Evolutionary conservation across 2,329 filamentous ascomycete genomes (phyloP), one percentile per base, ranked within the genome.

Genomic region (Claviceps digitariae): DNA sequence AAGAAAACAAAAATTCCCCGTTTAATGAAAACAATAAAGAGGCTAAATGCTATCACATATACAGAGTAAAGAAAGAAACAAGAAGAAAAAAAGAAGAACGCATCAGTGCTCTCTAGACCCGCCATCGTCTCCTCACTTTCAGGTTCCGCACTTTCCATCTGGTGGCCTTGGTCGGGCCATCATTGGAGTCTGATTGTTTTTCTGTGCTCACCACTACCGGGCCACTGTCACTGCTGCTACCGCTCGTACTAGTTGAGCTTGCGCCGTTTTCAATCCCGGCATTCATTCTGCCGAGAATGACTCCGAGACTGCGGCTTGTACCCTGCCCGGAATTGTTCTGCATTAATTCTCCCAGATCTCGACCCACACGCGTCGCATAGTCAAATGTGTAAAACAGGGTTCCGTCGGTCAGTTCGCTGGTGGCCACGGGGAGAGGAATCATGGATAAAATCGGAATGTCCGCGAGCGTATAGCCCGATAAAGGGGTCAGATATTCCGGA

Each of bases 401-500:
- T 21, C 66, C 66, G 45, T 67, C 64, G 4, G 61, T 58, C 9
- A 69, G 55, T 55, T 69, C 67, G 49, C 46, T 55, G 1, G 64
- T 57, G 21, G 60, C 54, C 2, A 69, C 57, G 9, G 67, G 67
- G 0, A 69, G 57, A 0, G 65, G 56, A 9, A 69, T 59, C n/a
- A 64, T 57, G 45, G 66, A 65, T 1, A 69, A 54, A 21, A 66
- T 54, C 25, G 63, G 62, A 8, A 64, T 60, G 31, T 65, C 62
- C 40, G 66, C 60, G 34, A 69, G 59, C 2, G 64, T 66, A 47
- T 61, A 63, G 25, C 64, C 62, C 15, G 66, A 63, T 38, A 63
- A 61, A 21, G 60, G 57, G 12, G 61, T 62, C 55, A 53, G 58
- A 54, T 54, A 50, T 52, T 25, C 53, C 54, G 58, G 34, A 29